Evolutionary conservation across 768 basidiomycete species (phyloP).

Genomic region (Chalciporus piperatus): DNA sequence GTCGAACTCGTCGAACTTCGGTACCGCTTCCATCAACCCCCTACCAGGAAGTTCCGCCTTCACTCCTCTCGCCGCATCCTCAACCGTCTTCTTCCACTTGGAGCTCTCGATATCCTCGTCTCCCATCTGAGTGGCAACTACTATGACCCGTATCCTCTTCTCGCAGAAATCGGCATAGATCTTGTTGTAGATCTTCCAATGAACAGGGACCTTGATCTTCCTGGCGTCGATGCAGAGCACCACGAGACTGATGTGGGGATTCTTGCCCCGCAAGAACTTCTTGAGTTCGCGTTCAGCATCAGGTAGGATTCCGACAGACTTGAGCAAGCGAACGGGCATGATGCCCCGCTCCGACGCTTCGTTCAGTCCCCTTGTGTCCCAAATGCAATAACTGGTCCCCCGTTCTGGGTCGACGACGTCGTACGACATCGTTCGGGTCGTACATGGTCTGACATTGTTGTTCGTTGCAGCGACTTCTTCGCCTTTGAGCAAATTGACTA

Average conservation of each 20-base stretch:
- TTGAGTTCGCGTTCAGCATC: slow-evolving; percentile 19
- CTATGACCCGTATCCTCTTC: slow-evolving; percentile 8
- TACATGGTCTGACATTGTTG: slow-evolving; percentile 23
- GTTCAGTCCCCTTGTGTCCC: slow-evolving; percentile 27
- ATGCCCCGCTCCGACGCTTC: slow-evolving; percentile 11
- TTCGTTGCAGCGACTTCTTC: slow-evolving; percentile 7
- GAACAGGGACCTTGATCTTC: slow-evolving; percentile 13
- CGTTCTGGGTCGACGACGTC: slow-evolving; percentile 3
- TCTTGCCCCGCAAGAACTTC: slow-evolving; percentile 10
- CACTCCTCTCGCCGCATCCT: slow-evolving; percentile 2
- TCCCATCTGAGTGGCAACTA: slow-evolving; percentile 16
- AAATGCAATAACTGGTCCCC: slow-evolving; percentile 12
- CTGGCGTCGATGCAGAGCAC: slow-evolving; percentile 20
- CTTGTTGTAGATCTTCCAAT: slow-evolving; percentile 22
- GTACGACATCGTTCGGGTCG: slow-evolving; percentile 4
- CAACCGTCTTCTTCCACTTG: slow-evolving; percentile 19
- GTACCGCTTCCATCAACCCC: slow-evolving; percentile 19
- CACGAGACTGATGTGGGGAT: slow-evolving; percentile 17
- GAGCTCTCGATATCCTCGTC: slow-evolving; percentile 4
- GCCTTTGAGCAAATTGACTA: slow-evolving; percentile 26
- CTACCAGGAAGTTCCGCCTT: slow-evolving; percentile 12
- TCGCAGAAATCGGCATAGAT: slow-evolving; percentile 16
- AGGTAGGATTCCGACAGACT: background rate
- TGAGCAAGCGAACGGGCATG: slow-evolving; percentile 1
- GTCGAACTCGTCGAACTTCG: slow-evolving; percentile 7